Evolutionary conservation across 1,284 basidiomycete genomes (phyloP), one percentile per base, ranked within the genome.

Genomic region (Microbotryum saponariae): DNA sequence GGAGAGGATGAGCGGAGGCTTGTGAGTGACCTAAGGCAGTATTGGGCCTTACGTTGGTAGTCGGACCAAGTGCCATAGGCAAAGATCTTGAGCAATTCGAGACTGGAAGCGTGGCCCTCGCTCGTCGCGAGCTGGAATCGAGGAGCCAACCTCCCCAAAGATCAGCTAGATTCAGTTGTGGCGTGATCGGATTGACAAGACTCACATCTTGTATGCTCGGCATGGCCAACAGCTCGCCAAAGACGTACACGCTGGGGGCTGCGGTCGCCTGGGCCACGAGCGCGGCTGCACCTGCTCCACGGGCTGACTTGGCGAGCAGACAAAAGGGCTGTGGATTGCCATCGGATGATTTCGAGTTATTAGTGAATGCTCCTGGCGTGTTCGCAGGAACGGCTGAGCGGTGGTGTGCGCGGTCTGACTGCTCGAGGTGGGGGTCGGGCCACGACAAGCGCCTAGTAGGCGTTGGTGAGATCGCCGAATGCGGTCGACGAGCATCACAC

Each of bases 261-360:
- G 88, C 82, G 42, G 88, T 91, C 58, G 86, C 92, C 74, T 96
- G 87, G 70, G 85, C 80, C 25, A 93, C 78, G 60, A 96, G 82
- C 73, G 92, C 91, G 10, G 89, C 91, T 0, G 91, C 91, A 0
- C 87, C 90, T 0, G 90, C 89, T 2, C 93, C 93, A 72, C 89
- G 91, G 2, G 88, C 84, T 0, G 87, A 87, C 73, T 92, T 91
- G 4, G 87, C 88, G 76, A 97, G 87, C 60, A 97, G 81, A 37
- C 96, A 74, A 74, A 88, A 93, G 0, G 91, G 89, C 77, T 96
- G 27, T 6, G 6, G 27, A 27, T 27, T 27, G 27, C 27, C 6
- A 6, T 27, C 6, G 27, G 27, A 27, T 27, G 27, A 27, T 27
- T 27, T 27, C 27, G 27, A 27, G 27, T 27, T 6, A 27, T 27